phyloP scores from a whole-genome alignment of 139 green algal genomes.

The Dunaliella sp. region DNA sequence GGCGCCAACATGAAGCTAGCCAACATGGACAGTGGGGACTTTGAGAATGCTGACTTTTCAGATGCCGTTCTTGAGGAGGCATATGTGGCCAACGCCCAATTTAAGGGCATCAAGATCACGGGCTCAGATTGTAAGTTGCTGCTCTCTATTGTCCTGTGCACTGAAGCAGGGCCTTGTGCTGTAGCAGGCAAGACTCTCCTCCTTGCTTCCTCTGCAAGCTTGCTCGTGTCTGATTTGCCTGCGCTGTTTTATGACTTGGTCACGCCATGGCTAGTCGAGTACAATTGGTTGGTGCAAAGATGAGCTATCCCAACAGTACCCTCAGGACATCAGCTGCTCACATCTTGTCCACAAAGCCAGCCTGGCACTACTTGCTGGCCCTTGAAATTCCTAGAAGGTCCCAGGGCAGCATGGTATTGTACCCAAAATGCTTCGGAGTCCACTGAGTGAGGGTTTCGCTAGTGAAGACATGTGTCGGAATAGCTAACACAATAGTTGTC shows the following conservation, averaged over 20 bases:
- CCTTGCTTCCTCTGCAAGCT: neutral
- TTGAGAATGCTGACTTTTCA: conserved; percentile 74
- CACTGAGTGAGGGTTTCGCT: no score
- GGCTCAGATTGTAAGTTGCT: conserved; percentile 38
- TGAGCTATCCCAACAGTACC: no score
- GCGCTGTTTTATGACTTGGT: neutral
- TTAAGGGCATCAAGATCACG: conserved; percentile 39
- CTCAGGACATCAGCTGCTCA: no score
- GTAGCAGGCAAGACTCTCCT: neutral
- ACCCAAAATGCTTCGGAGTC: no score
- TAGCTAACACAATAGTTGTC: neutral
- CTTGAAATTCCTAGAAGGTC: no score
- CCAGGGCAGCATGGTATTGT: no score
- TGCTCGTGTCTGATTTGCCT: neutral
- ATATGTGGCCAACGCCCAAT: conserved; percentile 69
- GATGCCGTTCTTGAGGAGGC: conserved; percentile 74
- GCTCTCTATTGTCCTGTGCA: neutral
- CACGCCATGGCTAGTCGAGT: neutral
- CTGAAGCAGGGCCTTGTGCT: neutral
- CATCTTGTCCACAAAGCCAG: no score
- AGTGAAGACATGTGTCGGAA: neutral
- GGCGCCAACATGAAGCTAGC: conserved; percentile 67
- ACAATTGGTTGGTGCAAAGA: neutral
- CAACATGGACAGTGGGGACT: conserved; percentile 71
- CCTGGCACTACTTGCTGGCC: neutral